Base-by-base conservation (phyloP, 345 rosid genomes). In the Bruguiera gymnorhiza region DNA sequence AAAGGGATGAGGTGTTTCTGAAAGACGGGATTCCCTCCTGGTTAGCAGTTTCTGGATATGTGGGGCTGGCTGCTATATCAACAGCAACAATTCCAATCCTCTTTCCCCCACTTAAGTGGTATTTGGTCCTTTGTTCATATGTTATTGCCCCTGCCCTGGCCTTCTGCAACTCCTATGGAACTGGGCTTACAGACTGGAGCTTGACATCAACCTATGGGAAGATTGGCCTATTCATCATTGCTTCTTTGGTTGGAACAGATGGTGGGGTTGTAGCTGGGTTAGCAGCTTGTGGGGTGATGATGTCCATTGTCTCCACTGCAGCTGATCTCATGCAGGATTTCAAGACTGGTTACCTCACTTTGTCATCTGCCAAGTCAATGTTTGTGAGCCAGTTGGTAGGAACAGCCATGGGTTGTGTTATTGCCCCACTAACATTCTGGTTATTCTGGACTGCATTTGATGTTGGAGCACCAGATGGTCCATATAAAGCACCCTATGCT, bases 281-380 rank as follows among this genome's bases (percentile, higher is more conserved):
- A 71, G 97, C 91, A 52, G 97, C 96, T 23, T 89, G 87, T 75
- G 96, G 92, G 27, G 84, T 88, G 34, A 93, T 93, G 98, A 93
- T 90, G 96, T 74, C 96, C 53, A 93, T 93, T 23, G 94, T 93
- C 78, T 84, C 98, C 53, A 93, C 90, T 0, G 98, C 98, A 9
- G 96, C 97, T 62, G 96, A 94, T 82, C 96, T 94, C 32, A 89
- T 94, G 97, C 97, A 91, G 81, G 97, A 94, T 78, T 91, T 94
- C 72, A 94, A 91, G 84, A 91, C 95, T 6, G 93, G 93, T 67
- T 89, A 89, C 82, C 91, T 88, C 52, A 91, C 98, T 23, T 68
- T 85, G 68, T 89, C 98, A 29, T 94, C 98, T 8, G 96, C 96
- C 67, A 94, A 85, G 74, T 91, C 97, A 27, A 87, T 91, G 97